A percentile compares a stretch with the other conserved stretches of the same genome.
phyloP scores from a whole-genome alignment of 2,329 filamentous ascomycete genomes.

The Didymosphaeria variabile region DNA sequence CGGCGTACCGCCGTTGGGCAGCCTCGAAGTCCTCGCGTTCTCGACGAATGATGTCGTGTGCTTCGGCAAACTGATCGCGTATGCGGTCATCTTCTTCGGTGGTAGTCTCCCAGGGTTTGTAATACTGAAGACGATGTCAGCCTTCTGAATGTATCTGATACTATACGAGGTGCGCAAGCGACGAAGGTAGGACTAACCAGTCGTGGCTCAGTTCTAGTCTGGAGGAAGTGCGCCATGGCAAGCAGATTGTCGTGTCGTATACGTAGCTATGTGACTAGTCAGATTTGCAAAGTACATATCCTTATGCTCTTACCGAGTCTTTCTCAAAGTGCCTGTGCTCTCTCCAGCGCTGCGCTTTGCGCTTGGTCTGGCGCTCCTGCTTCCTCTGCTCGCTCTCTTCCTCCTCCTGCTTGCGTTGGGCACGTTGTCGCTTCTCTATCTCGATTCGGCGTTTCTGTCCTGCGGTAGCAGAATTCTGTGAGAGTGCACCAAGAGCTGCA shows the following conservation, averaged over 20 bases:
- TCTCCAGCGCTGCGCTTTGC: conserved; percentile 67
- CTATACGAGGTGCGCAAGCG: background rate
- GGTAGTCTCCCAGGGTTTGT: conserved; percentile 81
- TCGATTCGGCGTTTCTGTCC: conserved; percentile 76
- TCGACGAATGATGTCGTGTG: conserved; percentile 68
- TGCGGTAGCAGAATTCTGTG: conserved; percentile 70
- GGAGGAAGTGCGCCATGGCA: conserved; percentile 75
- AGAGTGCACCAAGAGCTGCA: conserved; percentile 78
- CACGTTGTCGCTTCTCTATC: conserved; percentile 83
- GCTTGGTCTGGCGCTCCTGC: conserved; percentile 70
- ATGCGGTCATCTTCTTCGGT: conserved; percentile 75
- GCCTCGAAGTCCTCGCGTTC: conserved; percentile 72
- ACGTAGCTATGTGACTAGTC: conserved; percentile 68
- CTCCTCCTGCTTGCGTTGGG: conserved; percentile 76
- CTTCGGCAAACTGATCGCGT: conserved; percentile 72
- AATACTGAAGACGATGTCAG: conserved; percentile 68
- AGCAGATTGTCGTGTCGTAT: conserved; percentile 77
- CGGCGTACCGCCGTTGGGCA: conserved; percentile 41
- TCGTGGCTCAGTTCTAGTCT: conserved; percentile 74
- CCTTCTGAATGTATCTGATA: conserved; percentile 26
- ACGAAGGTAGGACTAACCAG: conserved; percentile 67
- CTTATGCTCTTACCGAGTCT: conserved; percentile 66
- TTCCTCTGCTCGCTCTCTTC: conserved; percentile 74
- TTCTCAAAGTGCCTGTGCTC: conserved; percentile 81
- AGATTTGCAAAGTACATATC: conserved; percentile 15